Evolutionary conservation across 495 filamentous ascomycete genomes (phyloP), one percentile per base, ranked within the genome.

Genomic region (Darksidea phi): DNA sequence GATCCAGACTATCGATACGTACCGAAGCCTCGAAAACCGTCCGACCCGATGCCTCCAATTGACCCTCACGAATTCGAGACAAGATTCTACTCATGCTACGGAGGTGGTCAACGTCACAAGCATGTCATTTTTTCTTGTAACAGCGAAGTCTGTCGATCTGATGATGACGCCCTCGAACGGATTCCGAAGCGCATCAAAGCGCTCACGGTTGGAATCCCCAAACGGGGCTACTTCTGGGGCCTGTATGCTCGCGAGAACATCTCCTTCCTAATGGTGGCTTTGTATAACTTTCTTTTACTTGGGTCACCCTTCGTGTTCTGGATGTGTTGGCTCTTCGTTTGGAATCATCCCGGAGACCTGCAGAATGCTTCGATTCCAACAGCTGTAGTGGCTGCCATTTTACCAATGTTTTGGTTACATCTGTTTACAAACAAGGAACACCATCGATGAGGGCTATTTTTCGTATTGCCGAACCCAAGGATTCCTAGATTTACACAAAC

Each of bases 51-150:
- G 21, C 53, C 52, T 42, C 52, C 37, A 24, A 46, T 56, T 7
- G 20, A 21, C 37, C 6, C 12, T 24, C 53, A 56, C 53, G 38
- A 56, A 42, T 56, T 56, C 38, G 2, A 46, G 4, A 46, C 37
- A 46, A 24, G 53, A 3, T 56, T 56, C 53, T 46, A 56, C n/a
- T 42, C 53, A 18, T 55, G 52, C 34, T 53, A 53, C 36, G 36
- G 36, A 38, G 36, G 36, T 38, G 36, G 36, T 38, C 36, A 38
- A 38, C 36, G 36, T 15, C 36, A 38, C 36, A 38, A 38, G 36
- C 36, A 38, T 38, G 15, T 15, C 36, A 7, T 38, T 38, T 38
- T 38, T 38, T 38, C 36, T 38, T 38, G 36, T 38, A 38, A 38
- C 36, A 38, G 36, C 36, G 36, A 38, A 38, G 36, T 38, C 36